Percentiles rank a stretch among this genome's conserved stretches.
Conservation (phyloP, 139 green algal species). For the Deuterostichococcus epilithicus region DNA sequence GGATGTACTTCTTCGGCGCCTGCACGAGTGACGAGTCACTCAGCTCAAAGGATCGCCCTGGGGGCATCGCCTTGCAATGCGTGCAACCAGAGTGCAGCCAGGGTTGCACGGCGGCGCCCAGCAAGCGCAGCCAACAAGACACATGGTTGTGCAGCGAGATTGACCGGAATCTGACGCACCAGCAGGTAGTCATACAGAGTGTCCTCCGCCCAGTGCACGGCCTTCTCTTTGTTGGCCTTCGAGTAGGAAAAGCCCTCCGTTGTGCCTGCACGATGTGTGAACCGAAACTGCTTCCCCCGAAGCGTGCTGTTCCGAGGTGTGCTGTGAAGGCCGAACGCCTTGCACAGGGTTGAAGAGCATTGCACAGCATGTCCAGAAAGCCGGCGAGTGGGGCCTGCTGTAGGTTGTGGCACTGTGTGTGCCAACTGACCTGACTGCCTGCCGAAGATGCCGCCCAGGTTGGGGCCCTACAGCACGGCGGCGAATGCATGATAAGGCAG, state of each 20-base stretch:
- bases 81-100: background rate
- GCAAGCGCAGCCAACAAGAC: background rate
- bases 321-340: too few species aligned
- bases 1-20: conserved; percentile 94
- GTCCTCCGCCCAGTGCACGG: conserved; percentile 78
- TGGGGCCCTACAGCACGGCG: conserved; percentile 71
- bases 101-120: background rate
- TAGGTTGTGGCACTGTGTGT: too few species aligned
- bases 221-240: conserved; percentile 96
- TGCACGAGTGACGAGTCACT: too few species aligned
- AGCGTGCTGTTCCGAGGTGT: too few species aligned
- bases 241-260: conserved; percentile 91
- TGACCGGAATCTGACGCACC: conserved; percentile 16
- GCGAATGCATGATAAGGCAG: background rate
- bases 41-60: too few species aligned
- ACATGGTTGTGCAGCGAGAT: too few species aligned
- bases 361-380: too few species aligned
- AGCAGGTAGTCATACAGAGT: conserved; percentile 96
- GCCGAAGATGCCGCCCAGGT: conserved; percentile 95
- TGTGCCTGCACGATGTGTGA: conserved; percentile 36
- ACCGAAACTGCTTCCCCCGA: too few species aligned
- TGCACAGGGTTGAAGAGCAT: too few species aligned
- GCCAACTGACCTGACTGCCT: conserved; percentile 51
- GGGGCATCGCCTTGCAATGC: too few species aligned
- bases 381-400: too few species aligned